Base-by-base conservation (phyloP, 1,139 yeast species). In the Magnusiomyces fungicola region DNA sequence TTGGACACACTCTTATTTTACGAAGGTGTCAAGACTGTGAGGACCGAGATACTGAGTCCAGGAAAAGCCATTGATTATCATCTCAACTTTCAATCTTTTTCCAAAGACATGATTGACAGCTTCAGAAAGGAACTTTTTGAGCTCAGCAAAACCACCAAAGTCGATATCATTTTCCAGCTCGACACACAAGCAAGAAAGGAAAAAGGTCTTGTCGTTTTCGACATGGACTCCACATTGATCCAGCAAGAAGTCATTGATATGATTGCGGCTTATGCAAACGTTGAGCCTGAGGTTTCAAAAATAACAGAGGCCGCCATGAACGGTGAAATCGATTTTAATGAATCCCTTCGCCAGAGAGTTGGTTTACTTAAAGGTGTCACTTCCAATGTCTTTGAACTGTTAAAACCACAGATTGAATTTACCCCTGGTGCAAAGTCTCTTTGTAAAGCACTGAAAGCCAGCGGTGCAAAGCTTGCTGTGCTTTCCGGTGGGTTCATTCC, bases 241-340 rank as follows among this genome's bases (percentile, higher is more conserved):
- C 83, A 86, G 66, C 97, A 94, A 68, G 99, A 94, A 68, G 97
- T 92, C 45, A 92, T 92, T 58, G 99, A 94, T 64, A 70, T 92
- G 63, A 90, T 94, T 57, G 98, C 98, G 2, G 88, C 84, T 0
- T 80, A 82, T 58, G 95, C 92, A n/a, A 74, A 75, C 54, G 89
- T 86, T 27, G 94, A 86, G 58, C 78, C 73, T 2, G 71, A 83
- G 63, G 95, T 87, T 14, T 81, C 85, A 4, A 45, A 75, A 48
- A 90, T 94, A 61, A 94, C 99, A 3, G 89, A 85, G 43, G 74
- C 90, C 39, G 98, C 98, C 34, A 94, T 94, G 99, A 89, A 90
- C 60, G 97, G 97, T 25, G 96, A 92, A 62, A 72, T 94, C 23
- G 97, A 94, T 64, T 94, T 94, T 70, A 81, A 79, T 55, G 86